Conservation (phyloP, 805 yeast species). For the Saccharomycopsis capsularis region DNA sequence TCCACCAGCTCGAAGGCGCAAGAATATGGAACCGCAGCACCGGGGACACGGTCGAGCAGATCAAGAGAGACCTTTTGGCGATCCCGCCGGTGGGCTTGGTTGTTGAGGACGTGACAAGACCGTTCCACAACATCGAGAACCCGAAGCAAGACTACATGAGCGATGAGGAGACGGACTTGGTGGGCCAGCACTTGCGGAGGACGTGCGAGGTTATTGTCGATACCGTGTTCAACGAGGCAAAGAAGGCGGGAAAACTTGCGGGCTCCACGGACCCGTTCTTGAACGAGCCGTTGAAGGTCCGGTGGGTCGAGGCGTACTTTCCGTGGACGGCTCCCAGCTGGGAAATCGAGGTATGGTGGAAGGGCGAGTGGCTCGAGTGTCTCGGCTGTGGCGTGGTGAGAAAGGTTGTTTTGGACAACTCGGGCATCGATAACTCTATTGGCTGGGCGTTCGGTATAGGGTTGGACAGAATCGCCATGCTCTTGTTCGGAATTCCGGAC, state of each 20-base stretch:
- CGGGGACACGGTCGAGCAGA: constrained; percentile 32
- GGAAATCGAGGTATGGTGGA: constrained; percentile 99
- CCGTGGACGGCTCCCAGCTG: constrained; percentile 99
- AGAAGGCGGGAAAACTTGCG: constrained; percentile 46
- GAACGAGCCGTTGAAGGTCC: constrained; percentile 69
- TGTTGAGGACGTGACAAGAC: constrained; percentile 68
- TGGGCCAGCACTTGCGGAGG: constrained; percentile 73
- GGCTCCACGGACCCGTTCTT: constrained; percentile 55
- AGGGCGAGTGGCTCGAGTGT: constrained; percentile 95
- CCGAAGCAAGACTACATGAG: constrained; percentile 80
- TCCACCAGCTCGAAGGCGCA: constrained; percentile 98
- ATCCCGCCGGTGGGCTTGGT: constrained; percentile 45
- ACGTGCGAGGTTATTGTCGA: constrained; percentile 79
- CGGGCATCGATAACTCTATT: constrained; percentile 59
- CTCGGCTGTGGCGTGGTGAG: constrained; percentile 93
- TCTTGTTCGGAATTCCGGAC: constrained; percentile 91
- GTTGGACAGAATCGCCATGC: constrained; percentile 91
- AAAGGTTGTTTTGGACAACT: constrained; percentile 64
- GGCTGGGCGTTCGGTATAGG: constrained; percentile 99
- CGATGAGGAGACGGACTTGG: constrained; percentile 57
- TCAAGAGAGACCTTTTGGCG: constrained; percentile 43
- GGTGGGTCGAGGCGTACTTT: constrained; percentile 94
- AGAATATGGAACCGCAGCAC: constrained; percentile 60
- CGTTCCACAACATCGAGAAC: constrained; percentile 47
- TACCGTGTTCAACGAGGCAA: constrained; percentile 71